A percentile compares a stretch with the other conserved stretches of the same genome.
Conservation (phyloP, 805 yeast species). For the Yarrowia keelungensis region DNA sequence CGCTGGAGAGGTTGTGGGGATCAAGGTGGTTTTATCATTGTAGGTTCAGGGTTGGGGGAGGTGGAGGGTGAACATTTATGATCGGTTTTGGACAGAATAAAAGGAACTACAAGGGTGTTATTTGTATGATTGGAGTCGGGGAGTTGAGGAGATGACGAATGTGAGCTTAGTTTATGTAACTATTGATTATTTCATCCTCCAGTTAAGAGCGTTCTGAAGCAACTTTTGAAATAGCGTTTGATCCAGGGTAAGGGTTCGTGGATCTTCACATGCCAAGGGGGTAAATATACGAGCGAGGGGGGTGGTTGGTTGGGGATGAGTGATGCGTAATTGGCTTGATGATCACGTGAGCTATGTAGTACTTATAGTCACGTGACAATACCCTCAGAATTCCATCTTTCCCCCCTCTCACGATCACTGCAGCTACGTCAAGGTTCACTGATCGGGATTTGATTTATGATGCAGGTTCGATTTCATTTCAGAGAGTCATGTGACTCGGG, state of each 20-base stretch:
- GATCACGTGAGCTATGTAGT: neutral
- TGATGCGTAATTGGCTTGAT: too few species aligned
- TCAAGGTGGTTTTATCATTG: neutral
- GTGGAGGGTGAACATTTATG: neutral
- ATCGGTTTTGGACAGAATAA: too few species aligned
- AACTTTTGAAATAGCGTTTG: conserved; percentile 9
- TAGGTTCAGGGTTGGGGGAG: neutral
- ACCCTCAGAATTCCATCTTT: too few species aligned
- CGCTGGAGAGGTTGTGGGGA: neutral
- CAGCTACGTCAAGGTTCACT: conserved; percentile 9
- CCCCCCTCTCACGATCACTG: neutral
- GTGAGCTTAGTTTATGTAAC: neutral
- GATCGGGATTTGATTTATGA: conserved; percentile 16
- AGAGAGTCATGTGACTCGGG: too few species aligned
- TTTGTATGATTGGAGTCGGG: neutral
- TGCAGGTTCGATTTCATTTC: neutral
- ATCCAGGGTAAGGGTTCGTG: conserved; percentile 1
- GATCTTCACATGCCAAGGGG: conserved; percentile 16
- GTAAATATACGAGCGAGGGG: too few species aligned
- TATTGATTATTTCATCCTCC: too few species aligned
- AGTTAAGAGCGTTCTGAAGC: neutral
- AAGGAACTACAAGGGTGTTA: neutral
- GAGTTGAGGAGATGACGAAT: neutral
- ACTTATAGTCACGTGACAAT: neutral
- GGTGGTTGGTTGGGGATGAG: too few species aligned